These are phyloP conservation scores for Lichtheimia corymbifera DNA, from an alignment of 371 early-diverging fungal genomes.

Conservation along the genomic window DNA sequence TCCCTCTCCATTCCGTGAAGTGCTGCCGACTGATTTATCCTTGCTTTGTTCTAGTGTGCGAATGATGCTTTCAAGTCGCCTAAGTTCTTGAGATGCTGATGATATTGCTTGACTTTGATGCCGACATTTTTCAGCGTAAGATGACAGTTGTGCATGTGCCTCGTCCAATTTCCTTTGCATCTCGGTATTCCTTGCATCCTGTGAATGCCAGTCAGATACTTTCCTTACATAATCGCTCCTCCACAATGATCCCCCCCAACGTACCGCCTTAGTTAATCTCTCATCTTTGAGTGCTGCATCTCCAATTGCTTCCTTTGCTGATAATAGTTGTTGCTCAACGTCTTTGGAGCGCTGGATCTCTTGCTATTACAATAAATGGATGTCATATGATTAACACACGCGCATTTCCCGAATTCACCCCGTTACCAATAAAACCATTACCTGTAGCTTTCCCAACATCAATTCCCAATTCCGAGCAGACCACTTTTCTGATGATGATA, in stretches of 20 bases:
- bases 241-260: not conserved
- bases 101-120: conserved; percentile 27
- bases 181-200: conserved; percentile 21
- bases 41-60: conserved; percentile 13
- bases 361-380: not conserved
- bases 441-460: conserved; percentile 36
- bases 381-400: too few species aligned
- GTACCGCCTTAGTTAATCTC: conserved; percentile 17
- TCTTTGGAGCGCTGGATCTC: conserved; percentile 40
- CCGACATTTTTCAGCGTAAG: conserved; percentile 30
- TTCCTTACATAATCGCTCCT: too few species aligned
- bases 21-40: not conserved
- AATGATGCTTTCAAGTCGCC: conserved; percentile 17
- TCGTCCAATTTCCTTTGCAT: conserved; percentile 24
- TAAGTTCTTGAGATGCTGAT: conserved; percentile 22
- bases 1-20: conserved; percentile 13
- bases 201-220: too few species aligned
- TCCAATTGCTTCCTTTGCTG: conserved; percentile 25
- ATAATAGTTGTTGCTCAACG: conserved; percentile 33
- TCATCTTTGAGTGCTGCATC: conserved; percentile 18
- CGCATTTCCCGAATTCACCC: too few species aligned
- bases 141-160: conserved; percentile 16
- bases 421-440: conserved; percentile 8
- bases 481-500: conserved; percentile 5
- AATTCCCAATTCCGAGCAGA: conserved; percentile 26